phyloP scores from a whole-genome alignment of 768 basidiomycete species.

The Hemileccinum rubropunctum region DNA sequence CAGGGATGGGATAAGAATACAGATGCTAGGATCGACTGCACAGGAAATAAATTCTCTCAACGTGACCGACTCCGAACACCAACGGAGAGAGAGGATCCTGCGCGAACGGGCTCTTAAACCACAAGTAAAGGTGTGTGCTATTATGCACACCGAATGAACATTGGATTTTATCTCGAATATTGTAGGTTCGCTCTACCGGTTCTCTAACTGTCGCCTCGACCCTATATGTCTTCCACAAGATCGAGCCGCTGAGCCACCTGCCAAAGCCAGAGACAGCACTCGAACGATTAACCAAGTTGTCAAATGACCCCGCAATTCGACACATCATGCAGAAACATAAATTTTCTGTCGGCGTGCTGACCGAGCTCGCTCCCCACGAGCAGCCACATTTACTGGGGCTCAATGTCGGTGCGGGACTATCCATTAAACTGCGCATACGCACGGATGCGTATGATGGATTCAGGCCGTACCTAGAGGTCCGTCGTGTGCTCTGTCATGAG shows the following conservation, averaged over 20 bases:
- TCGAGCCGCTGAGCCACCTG: slow-evolving; percentile 61
- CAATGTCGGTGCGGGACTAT: slow-evolving; percentile 59
- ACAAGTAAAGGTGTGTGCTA: slow-evolving; percentile 49
- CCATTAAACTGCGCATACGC: slow-evolving; percentile 66
- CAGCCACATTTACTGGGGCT: slow-evolving; percentile 67
- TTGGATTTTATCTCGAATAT: not conserved
- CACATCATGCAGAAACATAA: slow-evolving; percentile 71
- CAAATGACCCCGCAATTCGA: slow-evolving; percentile 67
- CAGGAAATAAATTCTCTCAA: slow-evolving; percentile 55
- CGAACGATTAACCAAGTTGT: slow-evolving; percentile 52
- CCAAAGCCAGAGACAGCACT: slow-evolving; percentile 59
- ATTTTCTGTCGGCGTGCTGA: slow-evolving; percentile 65
- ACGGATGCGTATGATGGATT: slow-evolving; percentile 75
- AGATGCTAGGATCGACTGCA: slow-evolving; percentile 65
- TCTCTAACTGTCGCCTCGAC: slow-evolving; percentile 36
- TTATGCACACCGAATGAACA: not conserved
- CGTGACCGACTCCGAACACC: slow-evolving; percentile 55
- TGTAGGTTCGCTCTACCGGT: slow-evolving; percentile 58
- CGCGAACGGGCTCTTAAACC: slow-evolving; percentile 56
- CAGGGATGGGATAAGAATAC: slow-evolving; percentile 62
- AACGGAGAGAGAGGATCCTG: slow-evolving; percentile 55
- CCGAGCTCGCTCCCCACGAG: slow-evolving; percentile 78
- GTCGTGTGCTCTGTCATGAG: slow-evolving; percentile 75
- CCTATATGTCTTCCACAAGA: slow-evolving; percentile 60
- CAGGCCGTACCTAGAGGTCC: slow-evolving; percentile 57